Percentiles rank a stretch among this genome's conserved stretches.
phyloP scores from a whole-genome alignment of 441 rosid genomes.

The Viola pubescens region DNA sequence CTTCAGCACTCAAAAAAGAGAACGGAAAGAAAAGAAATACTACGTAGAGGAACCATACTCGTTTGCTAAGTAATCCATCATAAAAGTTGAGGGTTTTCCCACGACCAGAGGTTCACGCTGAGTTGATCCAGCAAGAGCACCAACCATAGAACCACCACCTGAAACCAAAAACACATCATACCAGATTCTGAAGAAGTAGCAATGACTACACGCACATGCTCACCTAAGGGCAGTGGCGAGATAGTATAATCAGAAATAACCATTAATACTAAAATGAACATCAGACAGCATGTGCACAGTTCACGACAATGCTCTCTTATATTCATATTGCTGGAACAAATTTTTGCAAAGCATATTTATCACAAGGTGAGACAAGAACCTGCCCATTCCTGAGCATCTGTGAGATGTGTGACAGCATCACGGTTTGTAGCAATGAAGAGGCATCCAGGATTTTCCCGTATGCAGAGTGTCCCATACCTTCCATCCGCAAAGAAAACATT shows the following conservation, averaged over 20 bases:
- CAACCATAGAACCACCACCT: conserved; percentile 97
- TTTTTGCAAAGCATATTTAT: neutral
- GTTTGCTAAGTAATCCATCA: conserved; percentile 84
- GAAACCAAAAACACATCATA: conserved; percentile 20
- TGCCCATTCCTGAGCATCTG: conserved; percentile 91
- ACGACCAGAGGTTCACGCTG: conserved; percentile 72
- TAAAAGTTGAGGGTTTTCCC: conserved; percentile 89
- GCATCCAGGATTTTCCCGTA: conserved; percentile 90
- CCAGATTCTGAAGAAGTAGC: neutral
- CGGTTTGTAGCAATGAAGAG: conserved; percentile 88
- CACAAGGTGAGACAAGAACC: conserved; percentile 34
- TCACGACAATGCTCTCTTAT: too few relatives aligned
- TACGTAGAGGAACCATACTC: conserved; percentile 37
- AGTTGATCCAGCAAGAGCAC: conserved; percentile 71
- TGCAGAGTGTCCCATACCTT: conserved; percentile 92
- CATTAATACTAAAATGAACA: neutral
- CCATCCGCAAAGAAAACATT: conserved; percentile 13
- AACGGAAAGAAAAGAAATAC: neutral
- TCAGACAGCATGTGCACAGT: neutral
- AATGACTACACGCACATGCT: too few relatives aligned
- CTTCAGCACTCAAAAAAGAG: neutral
- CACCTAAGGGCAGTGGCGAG: too few relatives aligned
- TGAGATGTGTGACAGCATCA: conserved; percentile 87
- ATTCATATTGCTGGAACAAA: too few relatives aligned
- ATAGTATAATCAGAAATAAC: neutral